phyloP scores from a whole-genome alignment of 2,329 filamentous ascomycete genomes.

The Aspergillus ibericus region DNA sequence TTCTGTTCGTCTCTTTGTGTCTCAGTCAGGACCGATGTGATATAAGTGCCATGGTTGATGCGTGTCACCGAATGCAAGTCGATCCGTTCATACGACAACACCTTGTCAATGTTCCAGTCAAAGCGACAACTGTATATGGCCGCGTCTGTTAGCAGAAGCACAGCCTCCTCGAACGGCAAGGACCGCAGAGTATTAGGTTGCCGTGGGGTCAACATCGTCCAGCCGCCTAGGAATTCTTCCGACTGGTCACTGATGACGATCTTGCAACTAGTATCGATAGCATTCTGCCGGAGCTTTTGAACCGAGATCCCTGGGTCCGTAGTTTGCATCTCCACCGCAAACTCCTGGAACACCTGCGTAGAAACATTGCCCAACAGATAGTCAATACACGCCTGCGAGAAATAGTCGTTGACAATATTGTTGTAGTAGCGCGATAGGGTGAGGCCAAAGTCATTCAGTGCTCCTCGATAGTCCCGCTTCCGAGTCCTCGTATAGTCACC shows the following conservation, averaged over 20 bases:
- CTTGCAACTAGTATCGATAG: slow-evolving; percentile 83
- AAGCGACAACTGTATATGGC: slow-evolving; percentile 88
- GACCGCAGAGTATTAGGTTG: slow-evolving; percentile 67
- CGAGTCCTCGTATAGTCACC: slow-evolving; percentile 92
- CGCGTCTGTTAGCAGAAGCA: slow-evolving; percentile 79
- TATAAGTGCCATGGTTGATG: slow-evolving; percentile 80
- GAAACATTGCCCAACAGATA: slow-evolving; percentile 89
- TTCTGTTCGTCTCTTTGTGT: slow-evolving; percentile 72
- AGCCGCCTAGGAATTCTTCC: slow-evolving; percentile 85
- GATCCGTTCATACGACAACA: slow-evolving; percentile 85
- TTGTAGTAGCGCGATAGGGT: slow-evolving; percentile 74
- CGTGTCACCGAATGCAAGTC: slow-evolving; percentile 70
- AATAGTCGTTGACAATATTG: slow-evolving; percentile 97
- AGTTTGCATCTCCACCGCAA: slow-evolving; percentile 89
- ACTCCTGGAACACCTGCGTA: slow-evolving; percentile 84
- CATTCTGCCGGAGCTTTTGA: slow-evolving; percentile 77
- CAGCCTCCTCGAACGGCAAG: slow-evolving; percentile 80
- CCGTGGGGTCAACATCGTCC: slow-evolving; percentile 80
- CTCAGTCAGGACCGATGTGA: slow-evolving; percentile 80
- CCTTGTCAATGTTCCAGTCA: slow-evolving; percentile 94
- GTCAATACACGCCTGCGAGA: slow-evolving; percentile 92
- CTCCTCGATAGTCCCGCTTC: slow-evolving; percentile 87
- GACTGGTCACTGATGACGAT: slow-evolving; percentile 80
- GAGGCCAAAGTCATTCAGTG: slow-evolving; percentile 84
- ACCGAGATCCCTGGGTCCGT: slow-evolving; percentile 89